Base-by-base conservation (phyloP, 257 asterid species). In the Nicotiana benthamiana region DNA sequence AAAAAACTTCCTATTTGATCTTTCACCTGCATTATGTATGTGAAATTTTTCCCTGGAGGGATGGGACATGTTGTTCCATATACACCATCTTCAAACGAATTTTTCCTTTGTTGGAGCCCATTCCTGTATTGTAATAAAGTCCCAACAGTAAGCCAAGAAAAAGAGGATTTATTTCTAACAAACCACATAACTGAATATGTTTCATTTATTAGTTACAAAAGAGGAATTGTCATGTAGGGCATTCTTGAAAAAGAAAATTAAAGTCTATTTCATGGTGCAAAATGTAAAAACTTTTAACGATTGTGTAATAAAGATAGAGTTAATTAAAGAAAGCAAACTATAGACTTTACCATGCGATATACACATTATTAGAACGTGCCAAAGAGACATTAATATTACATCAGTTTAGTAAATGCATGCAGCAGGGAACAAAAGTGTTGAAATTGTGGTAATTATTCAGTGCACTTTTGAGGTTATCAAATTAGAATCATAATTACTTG, bases 1-100 rank as follows among this genome's bases (percentile, higher is more conserved):
- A 83, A 90, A 77, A 90, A 92, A 87, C 92, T 92, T 61, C 95
- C 97, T 24, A 89, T 92, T 84, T 92, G 97, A 81, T 92, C 97
- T 64, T 89, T 92, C 85, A 90, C 85, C 68, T 89, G 95, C 86
- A 92, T 57, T 7, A 1, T 60, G 88, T 89, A 90, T 26, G 97
- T 92, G 89, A 81, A 92, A 83, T 90, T 92, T 63, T 82, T 70
- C 64, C 95, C 95, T 0, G 97, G 97, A 54, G 95, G 95, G 28
- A 92, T 92, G 12, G 97, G 95, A 46, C 95, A 92, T 6, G 89
- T 89, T 5, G 97, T 90, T 36, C 95, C 97, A 16, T 56, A 81
- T 0, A 91, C 95, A 56, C 97, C 97, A 18, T 92, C 97, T 82
- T 85, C 78, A 48, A 83, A 92, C 24, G 97, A 90, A 77, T 90